Base-by-base conservation (phyloP, 1,284 basidiomycete genomes). In the Cutaneotrichosporon cyanovorans region DNA sequence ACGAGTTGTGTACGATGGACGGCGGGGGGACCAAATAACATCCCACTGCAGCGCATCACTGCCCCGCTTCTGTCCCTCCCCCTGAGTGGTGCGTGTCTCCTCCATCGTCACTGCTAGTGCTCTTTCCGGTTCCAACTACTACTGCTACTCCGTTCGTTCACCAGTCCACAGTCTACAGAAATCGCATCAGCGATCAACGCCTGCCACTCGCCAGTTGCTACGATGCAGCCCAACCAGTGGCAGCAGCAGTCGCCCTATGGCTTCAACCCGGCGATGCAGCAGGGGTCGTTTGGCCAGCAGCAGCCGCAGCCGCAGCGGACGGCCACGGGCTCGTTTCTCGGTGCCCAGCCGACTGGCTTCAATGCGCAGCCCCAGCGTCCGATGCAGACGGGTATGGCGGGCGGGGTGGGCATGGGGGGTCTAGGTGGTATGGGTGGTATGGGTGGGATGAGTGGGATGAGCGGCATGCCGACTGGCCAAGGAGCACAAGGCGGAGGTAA, bases 311-410 rank as follows among this genome's bases (percentile, higher is more conserved):
- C 25, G 25, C 25, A 28, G 25, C 25, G 25, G 8, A 28, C 12
- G 25, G 25, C 8, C 8, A 28, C 25, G 8, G 40, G 31, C 12
- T 18, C 15, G 19, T 56, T 51, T 44, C 37, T 63, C 22, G 28
- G 18, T n/a, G 35, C 64, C 32, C 66, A 68, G 48, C 59, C 58
- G 11, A 70, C 63, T 10, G 64, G 65, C 16, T 65, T 52, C 47
- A 45, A 54, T 9, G 40, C 37, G 15, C 47, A 49, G 44, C 25
- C 25, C 25, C 52, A 47, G 60, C 79, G 78, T 58, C 77, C 80
- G 21, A 70, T 77, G 63, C 77, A 78, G 51, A 81, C 80, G 2
- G 69, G 66, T 10, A 68, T 61, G 51, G 46, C 45, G 15, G 25
- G 25, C 7, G 47, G 39, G 48, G 42, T 40, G 25, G 20, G 33